Conservation (phyloP, 169 alveolate species). For the Plasmodium gonderi region DNA sequence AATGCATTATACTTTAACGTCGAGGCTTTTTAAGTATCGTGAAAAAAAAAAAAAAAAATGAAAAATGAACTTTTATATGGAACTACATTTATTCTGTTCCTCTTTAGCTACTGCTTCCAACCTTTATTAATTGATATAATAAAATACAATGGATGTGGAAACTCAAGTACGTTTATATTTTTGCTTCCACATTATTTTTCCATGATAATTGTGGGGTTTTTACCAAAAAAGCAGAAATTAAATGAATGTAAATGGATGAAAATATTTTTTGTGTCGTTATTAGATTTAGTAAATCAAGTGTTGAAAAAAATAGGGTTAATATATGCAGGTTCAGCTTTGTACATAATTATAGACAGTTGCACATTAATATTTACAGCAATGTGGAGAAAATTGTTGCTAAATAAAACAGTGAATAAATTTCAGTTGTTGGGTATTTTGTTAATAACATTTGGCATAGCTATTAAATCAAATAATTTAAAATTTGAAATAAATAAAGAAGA, state of each 20-base stretch:
- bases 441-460: constrained; percentile 78
- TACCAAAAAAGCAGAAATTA: constrained; percentile 75
- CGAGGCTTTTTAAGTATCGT: neutral
- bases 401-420: constrained; percentile 22
- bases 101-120: constrained; percentile 52
- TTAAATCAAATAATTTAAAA: constrained; percentile 78
- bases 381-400: constrained; percentile 76
- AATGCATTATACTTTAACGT: too few relatives aligned
- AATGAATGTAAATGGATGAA: constrained; percentile 80
- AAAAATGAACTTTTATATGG: constrained; percentile 37
- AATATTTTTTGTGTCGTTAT: constrained; percentile 72
- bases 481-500: constrained; percentile 76
- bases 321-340: constrained; percentile 81
- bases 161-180: constrained; percentile 79
- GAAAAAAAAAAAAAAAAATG: constrained; percentile 20
- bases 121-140: constrained; percentile 40
- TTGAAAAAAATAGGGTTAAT: constrained; percentile 80
- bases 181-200: constrained; percentile 82
- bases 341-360: constrained; percentile 79
- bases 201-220: constrained; percentile 78
- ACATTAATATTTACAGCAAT: constrained; percentile 81
- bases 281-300: constrained; percentile 79
- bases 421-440: constrained; percentile 75
- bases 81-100: constrained; percentile 33
- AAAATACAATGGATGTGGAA: constrained; percentile 66